Percentiles rank a stretch among this genome's conserved stretches.
Evolutionary conservation across 2,329 filamentous ascomycete genomes (phyloP).

Genomic region (Metarhizium humberi): DNA sequence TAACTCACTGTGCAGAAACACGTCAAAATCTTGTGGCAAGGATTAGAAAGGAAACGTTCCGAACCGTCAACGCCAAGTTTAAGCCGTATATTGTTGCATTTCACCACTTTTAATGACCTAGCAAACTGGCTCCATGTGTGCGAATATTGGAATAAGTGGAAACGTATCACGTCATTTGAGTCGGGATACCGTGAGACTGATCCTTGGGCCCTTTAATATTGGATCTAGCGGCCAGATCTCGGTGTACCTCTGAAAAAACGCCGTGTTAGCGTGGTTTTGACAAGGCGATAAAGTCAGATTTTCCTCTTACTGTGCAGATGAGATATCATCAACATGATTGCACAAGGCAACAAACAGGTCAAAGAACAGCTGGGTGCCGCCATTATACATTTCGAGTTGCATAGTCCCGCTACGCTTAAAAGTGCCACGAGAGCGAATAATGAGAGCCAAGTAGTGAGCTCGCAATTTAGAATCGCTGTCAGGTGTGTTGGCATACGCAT

Average conservation of each 20-base stretch:
- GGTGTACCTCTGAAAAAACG: conserved; percentile 25
- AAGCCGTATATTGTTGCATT: neutral
- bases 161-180: neutral
- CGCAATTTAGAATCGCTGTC: conserved; percentile 85
- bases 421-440: conserved; percentile 77
- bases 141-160: neutral
- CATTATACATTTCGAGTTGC: conserved; percentile 89
- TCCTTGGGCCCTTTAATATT: neutral
- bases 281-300: neutral
- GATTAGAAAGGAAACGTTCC: conserved; percentile 1
- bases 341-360: conserved; percentile 89
- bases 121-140: neutral
- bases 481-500: conserved; percentile 80
- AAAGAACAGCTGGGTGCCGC: conserved; percentile 77
- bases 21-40: neutral
- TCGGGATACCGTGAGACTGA: neutral
- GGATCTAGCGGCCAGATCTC: conserved; percentile 37
- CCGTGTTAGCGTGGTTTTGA: neutral
- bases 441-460: conserved; percentile 84
- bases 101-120: neutral
- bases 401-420: conserved; percentile 93
- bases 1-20: neutral
- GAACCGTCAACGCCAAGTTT: conserved; percentile 1
- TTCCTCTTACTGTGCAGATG: conserved; percentile 42
- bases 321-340: conserved; percentile 74